Conservation (phyloP, 2,329 filamentous ascomycete species). For the Metarhizium humberi region DNA sequence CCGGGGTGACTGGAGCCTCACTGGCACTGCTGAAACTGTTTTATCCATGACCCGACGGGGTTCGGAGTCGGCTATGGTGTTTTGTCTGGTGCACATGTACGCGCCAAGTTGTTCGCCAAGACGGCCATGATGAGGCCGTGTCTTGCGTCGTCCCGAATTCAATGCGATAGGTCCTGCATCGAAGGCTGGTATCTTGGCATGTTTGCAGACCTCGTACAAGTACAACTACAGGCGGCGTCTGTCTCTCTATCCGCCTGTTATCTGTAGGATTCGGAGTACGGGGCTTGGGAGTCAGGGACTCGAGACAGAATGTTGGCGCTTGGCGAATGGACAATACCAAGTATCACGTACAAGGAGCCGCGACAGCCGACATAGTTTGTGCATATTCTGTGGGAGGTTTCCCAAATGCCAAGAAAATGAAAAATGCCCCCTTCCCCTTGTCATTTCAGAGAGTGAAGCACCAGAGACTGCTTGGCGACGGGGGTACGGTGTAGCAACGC, state of each 20-base stretch:
- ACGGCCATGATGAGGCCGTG: neutral
- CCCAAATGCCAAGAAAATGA: neutral
- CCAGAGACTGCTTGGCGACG: too few relatives aligned
- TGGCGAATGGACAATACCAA: neutral
- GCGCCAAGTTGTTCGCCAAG: neutral
- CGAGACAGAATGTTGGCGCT: neutral
- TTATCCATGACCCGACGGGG: too few relatives aligned
- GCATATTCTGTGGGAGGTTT: neutral
- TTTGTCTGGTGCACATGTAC: too few relatives aligned
- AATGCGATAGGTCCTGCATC: neutral
- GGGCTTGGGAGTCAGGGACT: neutral
- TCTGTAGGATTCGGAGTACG: neutral
- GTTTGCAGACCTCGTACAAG: neutral
- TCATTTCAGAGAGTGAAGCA: too few relatives aligned
- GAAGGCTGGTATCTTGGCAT: neutral
- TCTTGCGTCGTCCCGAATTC: too few relatives aligned
- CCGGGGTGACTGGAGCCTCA: too few relatives aligned
- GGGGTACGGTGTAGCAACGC: too few relatives aligned
- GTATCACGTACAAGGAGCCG: neutral
- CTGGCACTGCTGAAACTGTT: too few relatives aligned
- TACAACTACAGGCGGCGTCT: too few relatives aligned
- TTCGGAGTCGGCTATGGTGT: too few relatives aligned
- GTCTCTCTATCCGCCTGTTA: neutral
- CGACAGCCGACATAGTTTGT: neutral
- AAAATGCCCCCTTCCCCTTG: neutral